Base-by-base conservation (phyloP, 768 basidiomycete genomes). In the Hortiboletus campestris region DNA sequence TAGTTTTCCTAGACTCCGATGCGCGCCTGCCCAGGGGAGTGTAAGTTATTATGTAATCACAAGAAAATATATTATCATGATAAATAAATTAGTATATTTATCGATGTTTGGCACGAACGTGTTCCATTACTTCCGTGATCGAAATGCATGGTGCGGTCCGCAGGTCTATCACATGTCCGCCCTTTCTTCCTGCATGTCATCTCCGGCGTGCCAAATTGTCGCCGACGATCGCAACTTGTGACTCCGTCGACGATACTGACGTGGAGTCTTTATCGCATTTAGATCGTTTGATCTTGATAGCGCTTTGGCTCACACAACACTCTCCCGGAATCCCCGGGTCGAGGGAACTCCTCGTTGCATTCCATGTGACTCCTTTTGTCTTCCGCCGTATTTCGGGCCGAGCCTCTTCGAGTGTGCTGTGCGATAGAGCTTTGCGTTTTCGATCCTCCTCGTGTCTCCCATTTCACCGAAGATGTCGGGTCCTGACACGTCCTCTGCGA, bases 31-130 rank as follows among this genome's bases (percentile, higher is more conserved):
- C n/a, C n/a, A n/a, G n/a, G n/a, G n/a, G 45, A 36, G 25, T 17
- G 47, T 46, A 61, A 20, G 2, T 2, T 46, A 58, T 65, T 61
- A 65, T 49, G 46, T 65, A 67, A 67, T 65, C 9, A 16, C 6
- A 10, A 1, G 0, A 53, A 56, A 51, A 14, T 56, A 35, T 45
- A n/a, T n/a, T n/a, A n/a, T 41, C 14, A 3, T 20, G n/a, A 40
- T 46, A 58, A 58, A 44, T 49, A 44, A 10, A n/a, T 6, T 16
- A 2, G 14, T 5, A 14, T 32, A 12, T 32, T 32, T 32, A 11
- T 9, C 10, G 3, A 6, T 14, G 34, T 35, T 25, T 14, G 34
- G 14, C 34, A 35, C 19, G 12, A 12, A 29, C n/a, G 28, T 50
- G 28, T 34, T 13, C 12, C 32, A 31, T 28, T 31, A 5, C 28